Conservation (phyloP, 1,139 yeast genomes). For the Debaryomycetaceae sp. region DNA sequence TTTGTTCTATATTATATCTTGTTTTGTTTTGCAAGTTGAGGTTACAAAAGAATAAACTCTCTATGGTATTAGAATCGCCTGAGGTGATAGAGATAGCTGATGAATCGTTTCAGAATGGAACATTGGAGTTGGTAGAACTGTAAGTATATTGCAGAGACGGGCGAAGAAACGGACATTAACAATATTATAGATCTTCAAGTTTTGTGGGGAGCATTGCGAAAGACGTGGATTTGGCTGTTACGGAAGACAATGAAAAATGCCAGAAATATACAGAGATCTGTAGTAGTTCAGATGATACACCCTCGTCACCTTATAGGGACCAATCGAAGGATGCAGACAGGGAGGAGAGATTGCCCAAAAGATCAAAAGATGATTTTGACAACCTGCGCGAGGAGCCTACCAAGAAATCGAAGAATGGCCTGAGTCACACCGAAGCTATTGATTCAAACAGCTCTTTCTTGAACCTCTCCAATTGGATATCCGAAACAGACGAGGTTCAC, state of each 20-base stretch:
- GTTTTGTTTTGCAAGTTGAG: not conserved
- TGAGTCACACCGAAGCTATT: not conserved
- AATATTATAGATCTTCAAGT: not conserved
- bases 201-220: not conserved
- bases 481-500: conserved; percentile 17
- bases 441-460: conserved; percentile 5
- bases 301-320: not conserved
- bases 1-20: not conserved
- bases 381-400: no score
- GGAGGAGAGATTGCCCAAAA: not conserved
- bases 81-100: not conserved
- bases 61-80: not conserved
- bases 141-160: not conserved
- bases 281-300: not conserved
- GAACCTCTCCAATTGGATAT: conserved; percentile 25
- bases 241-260: not conserved
- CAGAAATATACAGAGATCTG: not conserved
- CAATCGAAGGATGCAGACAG: not conserved
- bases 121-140: not conserved
- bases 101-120: not conserved
- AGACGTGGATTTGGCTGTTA: not conserved
- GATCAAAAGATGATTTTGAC: not conserved
- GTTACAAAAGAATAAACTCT: not conserved
- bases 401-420: not conserved
- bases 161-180: not conserved